Conservation (phyloP, 805 yeast species). For the Metschnikowia kunwiensis region DNA sequence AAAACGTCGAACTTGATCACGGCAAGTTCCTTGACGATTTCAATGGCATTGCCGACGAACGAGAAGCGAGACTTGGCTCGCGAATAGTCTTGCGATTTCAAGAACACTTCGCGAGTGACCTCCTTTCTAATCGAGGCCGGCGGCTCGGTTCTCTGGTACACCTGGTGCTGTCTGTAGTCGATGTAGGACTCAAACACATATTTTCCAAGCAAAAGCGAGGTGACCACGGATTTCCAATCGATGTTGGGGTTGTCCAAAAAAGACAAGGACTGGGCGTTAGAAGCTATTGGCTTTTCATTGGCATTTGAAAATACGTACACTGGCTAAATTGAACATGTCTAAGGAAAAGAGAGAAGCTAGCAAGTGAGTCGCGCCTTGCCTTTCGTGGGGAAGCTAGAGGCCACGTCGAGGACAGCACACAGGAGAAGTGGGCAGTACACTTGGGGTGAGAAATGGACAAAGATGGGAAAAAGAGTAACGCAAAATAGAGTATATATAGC, state of each 20-base stretch:
- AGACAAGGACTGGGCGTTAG: slow-evolving; percentile 42
- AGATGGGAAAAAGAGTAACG: no score
- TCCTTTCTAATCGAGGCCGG: slow-evolving; percentile 70
- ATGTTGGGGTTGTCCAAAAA: slow-evolving; percentile 64
- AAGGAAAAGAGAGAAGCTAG: not conserved
- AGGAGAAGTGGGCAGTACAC: no score
- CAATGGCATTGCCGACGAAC: slow-evolving; percentile 50
- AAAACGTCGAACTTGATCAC: slow-evolving; percentile 56
- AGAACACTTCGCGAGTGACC: slow-evolving; percentile 69
- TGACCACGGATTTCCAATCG: slow-evolving; percentile 75
- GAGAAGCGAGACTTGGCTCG: slow-evolving; percentile 74
- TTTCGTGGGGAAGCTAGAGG: slow-evolving; percentile 3
- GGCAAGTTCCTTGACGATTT: slow-evolving; percentile 53
- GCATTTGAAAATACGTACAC: slow-evolving; percentile 19
- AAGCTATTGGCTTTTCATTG: slow-evolving; percentile 2
- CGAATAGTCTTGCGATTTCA: slow-evolving; percentile 74
- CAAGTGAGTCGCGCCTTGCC: not conserved
- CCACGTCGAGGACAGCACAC: slow-evolving; percentile 7
- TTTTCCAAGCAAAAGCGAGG: slow-evolving; percentile 73
- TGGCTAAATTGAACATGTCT: slow-evolving; percentile 17
- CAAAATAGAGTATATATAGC: no score
- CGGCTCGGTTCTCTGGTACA: slow-evolving; percentile 50
- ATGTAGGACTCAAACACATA: slow-evolving; percentile 73
- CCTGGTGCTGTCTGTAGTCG: slow-evolving; percentile 72
- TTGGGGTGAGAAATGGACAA: no score